Evolutionary conservation across 208 protist species (phyloP).

Genomic region (Novymonas esmeraldas): DNA sequence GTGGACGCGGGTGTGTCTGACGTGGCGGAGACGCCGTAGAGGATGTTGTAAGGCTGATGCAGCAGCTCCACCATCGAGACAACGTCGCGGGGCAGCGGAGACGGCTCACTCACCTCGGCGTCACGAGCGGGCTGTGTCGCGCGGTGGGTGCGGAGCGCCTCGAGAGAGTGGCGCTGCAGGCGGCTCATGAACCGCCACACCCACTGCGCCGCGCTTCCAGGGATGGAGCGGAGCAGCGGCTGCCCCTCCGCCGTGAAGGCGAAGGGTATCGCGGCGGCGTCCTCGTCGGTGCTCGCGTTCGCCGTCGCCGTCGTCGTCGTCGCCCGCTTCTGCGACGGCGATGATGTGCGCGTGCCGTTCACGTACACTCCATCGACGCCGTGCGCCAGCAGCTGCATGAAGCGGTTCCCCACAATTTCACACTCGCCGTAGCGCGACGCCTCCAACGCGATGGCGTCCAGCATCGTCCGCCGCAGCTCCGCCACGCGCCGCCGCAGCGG

Average conservation of each 20-base stretch:
- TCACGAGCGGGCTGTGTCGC: not conserved
- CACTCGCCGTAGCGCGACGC: slow-evolving; percentile 17
- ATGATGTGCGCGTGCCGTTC: slow-evolving; percentile 7
- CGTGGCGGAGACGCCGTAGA: not conserved
- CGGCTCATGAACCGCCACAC: slow-evolving; percentile 21
- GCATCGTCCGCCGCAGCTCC: slow-evolving; percentile 18
- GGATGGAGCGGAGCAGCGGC: slow-evolving; percentile 4
- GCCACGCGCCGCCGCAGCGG: slow-evolving; percentile 22
- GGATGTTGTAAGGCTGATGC: slow-evolving; percentile 18
- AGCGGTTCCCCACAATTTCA: slow-evolving; percentile 20
- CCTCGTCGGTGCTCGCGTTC: not conserved
- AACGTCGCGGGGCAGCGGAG: slow-evolving; percentile 15
- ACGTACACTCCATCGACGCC: slow-evolving; percentile 10
- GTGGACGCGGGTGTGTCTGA: not conserved
- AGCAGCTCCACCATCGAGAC: slow-evolving; percentile 27
- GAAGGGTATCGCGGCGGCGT: slow-evolving; percentile 6
- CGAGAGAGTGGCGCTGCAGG: slow-evolving; percentile 7
- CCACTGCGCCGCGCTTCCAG: slow-evolving; percentile 17
- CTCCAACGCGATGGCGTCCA: slow-evolving; percentile 28
- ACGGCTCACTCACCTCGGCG: not conserved
- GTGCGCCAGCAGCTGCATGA: slow-evolving; percentile 18
- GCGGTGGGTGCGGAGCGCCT: not conserved
- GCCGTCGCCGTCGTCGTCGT: not conserved
- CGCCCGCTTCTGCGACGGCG: not conserved
- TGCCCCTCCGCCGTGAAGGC: slow-evolving; percentile 11